Percentiles rank a stretch among this genome's conserved stretches.
These are phyloP conservation scores for Casaregolazyma suthepensis DNA, from an alignment of 1,139 yeast species.

Conservation along the genomic window DNA sequence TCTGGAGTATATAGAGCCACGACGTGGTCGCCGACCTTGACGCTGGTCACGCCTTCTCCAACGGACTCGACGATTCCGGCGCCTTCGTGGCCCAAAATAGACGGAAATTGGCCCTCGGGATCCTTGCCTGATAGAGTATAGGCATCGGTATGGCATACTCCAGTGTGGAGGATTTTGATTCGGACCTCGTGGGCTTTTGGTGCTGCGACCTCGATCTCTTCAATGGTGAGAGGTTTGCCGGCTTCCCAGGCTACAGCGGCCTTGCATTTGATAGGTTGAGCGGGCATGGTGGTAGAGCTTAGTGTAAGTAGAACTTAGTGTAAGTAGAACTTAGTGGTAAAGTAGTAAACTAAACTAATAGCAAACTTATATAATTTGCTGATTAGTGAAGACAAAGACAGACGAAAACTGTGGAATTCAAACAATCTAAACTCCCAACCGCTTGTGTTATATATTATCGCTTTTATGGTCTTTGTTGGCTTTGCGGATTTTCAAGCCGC, in stretches of 20 bases:
- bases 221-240: conserved; percentile 68
- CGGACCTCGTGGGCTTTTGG: conserved; percentile 98
- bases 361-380: not conserved
- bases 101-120: conserved; percentile 95
- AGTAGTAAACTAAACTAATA: not conserved
- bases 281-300: conserved; percentile 31
- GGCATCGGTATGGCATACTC: conserved; percentile 98
- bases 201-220: conserved; percentile 83
- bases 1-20: conserved; percentile 94
- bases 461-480: too few relatives aligned
- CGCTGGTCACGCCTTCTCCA: conserved; percentile 87
- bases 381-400: not conserved
- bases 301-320: not conserved
- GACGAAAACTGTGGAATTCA: too few relatives aligned
- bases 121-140: conserved; percentile 90
- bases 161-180: conserved; percentile 78
- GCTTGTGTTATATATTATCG: too few relatives aligned
- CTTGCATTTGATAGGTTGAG: conserved; percentile 57
- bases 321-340: too few relatives aligned
- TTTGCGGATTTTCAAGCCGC: too few relatives aligned
- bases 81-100: conserved; percentile 89
- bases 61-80: conserved; percentile 91
- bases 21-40: conserved; percentile 85
- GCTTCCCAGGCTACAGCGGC: conserved; percentile 99
- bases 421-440: too few relatives aligned